Base-by-base conservation (phyloP, 352 stramenopile species). In the Globisporangium iwayamae region DNA sequence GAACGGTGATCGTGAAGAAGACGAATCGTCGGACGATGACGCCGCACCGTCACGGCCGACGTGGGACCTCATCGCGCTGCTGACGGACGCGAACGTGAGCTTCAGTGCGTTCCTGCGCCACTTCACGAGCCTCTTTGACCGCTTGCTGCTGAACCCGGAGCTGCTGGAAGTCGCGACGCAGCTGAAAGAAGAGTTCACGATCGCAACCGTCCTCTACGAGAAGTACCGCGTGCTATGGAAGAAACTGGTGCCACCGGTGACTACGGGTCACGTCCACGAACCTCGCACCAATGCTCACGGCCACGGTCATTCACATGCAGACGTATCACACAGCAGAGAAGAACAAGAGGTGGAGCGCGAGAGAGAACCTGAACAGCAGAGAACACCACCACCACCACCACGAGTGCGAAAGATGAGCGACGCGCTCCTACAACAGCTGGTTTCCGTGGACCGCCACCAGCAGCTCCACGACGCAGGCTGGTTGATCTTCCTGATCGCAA, bases 161-260 rank as follows among this genome's bases (percentile, higher is more conserved):
- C 75, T 94, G 20, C 64, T 93, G 41, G 68, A 78, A 16, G 77
- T 87, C 56, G 86, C 81, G 14, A 93, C 81, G 52, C 62, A 87
- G 38, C 67, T 93, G 34, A 96, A 94, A 53, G 83, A 93, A 63
- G 77, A 93, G 52, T 91, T 94, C 51, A 91, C 83, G 5, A 67
- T 93, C 50, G 77, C 73, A 2, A 82, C 81, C 2, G 68, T 94
- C 58, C 60, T 94, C 13, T 94, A 90, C 56, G 79, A 89, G 50
- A 96, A 94, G 68, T 94, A 84, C 64, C 74, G 81, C 7, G 55
- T 79, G 53, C 65, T 93, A 34, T 94, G 81, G 82, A 74, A 72
- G 32, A 70, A 70, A 18, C 56, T 89, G 43, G 67, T 57, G 56
- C 47, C 51, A 25, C 51, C 65, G 0, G 60, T 59, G 5, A 10